A percentile compares a stretch with the other conserved stretches of the same genome.
These are phyloP conservation scores for Chlorophyllum brunneum DNA, from an alignment of 768 basidiomycete species.

Conservation along the genomic window DNA sequence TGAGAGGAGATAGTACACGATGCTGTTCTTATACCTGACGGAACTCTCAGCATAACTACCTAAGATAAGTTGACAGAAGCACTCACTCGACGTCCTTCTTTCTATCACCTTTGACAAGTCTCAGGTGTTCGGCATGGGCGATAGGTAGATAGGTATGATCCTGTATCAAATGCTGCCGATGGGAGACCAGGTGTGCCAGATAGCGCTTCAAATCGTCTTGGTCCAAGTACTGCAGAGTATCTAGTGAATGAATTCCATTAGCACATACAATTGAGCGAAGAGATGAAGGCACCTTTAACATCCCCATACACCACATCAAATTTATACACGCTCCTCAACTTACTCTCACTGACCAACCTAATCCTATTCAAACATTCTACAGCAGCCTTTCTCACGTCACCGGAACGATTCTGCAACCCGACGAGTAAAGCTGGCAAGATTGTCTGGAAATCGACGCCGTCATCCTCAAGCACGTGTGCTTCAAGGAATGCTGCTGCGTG, in stretches of 20 bases:
- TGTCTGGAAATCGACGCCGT: constrained; percentile 74
- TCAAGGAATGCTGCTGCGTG: constrained; percentile 81
- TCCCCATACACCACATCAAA: constrained; percentile 72
- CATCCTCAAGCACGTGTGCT: constrained; percentile 54
- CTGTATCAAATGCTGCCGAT: constrained; percentile 52
- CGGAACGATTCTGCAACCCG: constrained; percentile 45
- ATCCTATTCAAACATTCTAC: constrained; percentile 53
- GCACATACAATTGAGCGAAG: background rate
- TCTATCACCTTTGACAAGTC: constrained; percentile 43
- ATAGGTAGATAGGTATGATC: constrained; percentile 55
- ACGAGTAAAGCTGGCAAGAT: constrained; percentile 69
- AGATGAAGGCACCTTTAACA: constrained; percentile 42
- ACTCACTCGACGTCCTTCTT: constrained; percentile 54
- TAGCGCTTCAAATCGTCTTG: constrained; percentile 61
- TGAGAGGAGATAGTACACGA: constrained; percentile 76
- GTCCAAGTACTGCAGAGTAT: constrained; percentile 66
- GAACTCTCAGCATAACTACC: constrained; percentile 1
- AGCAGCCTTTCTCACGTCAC: constrained; percentile 44
- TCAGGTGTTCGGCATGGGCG: constrained; percentile 59
- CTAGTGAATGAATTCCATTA: constrained; percentile 16
- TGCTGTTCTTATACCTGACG: constrained; percentile 61
- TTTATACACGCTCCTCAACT: constrained; percentile 58
- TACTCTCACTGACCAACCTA: constrained; percentile 34
- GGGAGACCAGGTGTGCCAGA: constrained; percentile 43
- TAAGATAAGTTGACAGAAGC: background rate